Conservation (phyloP, 2,329 filamentous ascomycete species). For the Gnomoniopsis sp. region DNA sequence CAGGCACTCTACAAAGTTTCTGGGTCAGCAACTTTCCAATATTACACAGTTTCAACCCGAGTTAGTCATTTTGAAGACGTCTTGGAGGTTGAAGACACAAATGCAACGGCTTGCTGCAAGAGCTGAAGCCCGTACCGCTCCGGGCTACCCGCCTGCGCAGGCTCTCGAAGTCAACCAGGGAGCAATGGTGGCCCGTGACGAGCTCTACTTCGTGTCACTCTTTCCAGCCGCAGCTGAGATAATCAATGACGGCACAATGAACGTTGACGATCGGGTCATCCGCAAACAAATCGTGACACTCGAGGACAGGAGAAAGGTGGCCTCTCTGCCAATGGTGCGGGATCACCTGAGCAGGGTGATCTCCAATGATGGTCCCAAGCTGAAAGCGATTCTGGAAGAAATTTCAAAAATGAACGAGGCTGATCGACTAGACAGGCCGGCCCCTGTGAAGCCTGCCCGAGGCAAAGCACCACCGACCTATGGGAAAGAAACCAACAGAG, state of each 20-base stretch:
- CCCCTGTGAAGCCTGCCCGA: background rate
- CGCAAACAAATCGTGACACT: background rate
- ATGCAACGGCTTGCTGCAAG: background rate
- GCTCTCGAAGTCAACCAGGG: background rate
- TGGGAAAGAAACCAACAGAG: background rate
- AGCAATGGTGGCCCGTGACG: background rate
- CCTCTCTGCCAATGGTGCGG: background rate
- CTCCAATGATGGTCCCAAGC: background rate
- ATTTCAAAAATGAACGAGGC: background rate
- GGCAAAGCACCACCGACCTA: background rate
- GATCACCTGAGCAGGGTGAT: background rate
- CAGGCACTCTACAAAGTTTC: background rate
- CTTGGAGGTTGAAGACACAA: background rate
- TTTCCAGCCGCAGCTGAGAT: constrained; percentile 2
- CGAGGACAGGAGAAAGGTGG: background rate
- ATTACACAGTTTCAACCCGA: background rate
- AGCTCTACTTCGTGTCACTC: constrained; percentile 7
- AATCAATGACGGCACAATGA: background rate
- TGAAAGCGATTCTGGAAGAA: constrained; percentile 2
- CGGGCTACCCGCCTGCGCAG: background rate
- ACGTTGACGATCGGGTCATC: background rate
- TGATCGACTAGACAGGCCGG: background rate
- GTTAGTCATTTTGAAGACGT: background rate
- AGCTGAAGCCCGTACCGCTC: background rate
- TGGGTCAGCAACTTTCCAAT: background rate